Conservation (phyloP, 2,329 filamentous ascomycete genomes). For the Alternaria tenuissima region DNA sequence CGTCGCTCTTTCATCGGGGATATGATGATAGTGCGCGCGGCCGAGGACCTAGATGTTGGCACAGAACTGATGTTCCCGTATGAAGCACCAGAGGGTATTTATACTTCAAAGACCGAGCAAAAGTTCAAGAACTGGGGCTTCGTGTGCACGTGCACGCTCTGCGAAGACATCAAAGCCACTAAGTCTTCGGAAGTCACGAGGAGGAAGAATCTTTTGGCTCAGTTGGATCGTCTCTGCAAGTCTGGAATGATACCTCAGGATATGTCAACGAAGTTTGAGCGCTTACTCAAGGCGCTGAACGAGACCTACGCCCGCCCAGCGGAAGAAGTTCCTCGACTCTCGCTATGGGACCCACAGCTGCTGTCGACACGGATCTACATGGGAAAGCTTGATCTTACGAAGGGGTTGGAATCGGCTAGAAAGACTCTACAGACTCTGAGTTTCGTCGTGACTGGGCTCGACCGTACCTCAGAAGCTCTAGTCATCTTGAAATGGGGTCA, state of each 20-base stretch:
- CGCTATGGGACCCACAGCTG: conserved; percentile 29
- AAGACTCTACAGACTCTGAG: conserved; percentile 20
- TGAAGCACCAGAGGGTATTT: not conserved
- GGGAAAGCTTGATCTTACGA: conserved; percentile 2
- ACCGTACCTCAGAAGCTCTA: conserved; percentile 19
- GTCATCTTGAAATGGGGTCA: conserved; percentile 42
- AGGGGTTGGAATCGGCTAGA: conserved; percentile 12
- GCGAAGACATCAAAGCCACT: conserved; percentile 20
- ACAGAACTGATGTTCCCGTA: conserved; percentile 31
- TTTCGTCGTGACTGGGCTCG: conserved; percentile 23
- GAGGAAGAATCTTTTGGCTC: conserved; percentile 11
- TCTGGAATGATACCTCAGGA: not conserved
- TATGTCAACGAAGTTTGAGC: conserved; percentile 12
- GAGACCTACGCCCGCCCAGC: conserved; percentile 28
- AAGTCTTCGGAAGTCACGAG: conserved; percentile 1
- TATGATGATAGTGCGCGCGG: conserved; percentile 52
- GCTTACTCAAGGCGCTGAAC: conserved; percentile 22
- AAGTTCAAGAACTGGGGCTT: conserved; percentile 26
- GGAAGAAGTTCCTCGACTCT: conserved; percentile 28
- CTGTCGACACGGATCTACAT: conserved; percentile 23
- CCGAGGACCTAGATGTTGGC: conserved; percentile 34
- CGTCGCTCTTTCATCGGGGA: conserved; percentile 52
- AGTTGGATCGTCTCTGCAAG: conserved; percentile 1
- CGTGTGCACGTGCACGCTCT: conserved; percentile 27
- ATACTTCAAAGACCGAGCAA: not conserved